phyloP scores from a whole-genome alignment of 305 asterid species.

The Fraxinus platypoda region DNA sequence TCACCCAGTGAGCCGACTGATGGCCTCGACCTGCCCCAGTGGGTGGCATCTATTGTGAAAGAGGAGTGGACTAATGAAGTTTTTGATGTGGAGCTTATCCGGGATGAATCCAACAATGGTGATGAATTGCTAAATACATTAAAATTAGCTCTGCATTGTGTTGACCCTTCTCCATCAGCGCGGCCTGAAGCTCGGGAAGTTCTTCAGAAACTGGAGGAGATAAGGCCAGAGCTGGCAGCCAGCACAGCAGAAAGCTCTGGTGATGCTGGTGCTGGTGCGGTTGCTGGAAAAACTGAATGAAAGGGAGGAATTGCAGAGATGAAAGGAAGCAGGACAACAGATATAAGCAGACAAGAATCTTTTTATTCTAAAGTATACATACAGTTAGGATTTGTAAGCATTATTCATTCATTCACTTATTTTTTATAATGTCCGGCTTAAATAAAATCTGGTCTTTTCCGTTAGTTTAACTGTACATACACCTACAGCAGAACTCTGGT shows the following conservation, averaged over 20 bases:
- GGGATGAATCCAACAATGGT: slow-evolving; percentile 50
- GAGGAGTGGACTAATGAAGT: slow-evolving; percentile 83
- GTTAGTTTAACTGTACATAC: background rate
- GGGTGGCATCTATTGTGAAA: slow-evolving; percentile 61
- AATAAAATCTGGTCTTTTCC: background rate
- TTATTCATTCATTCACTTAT: background rate
- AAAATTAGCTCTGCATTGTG: slow-evolving; percentile 74
- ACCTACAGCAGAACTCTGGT: background rate
- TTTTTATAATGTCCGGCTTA: background rate
- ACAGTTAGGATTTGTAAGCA: slow-evolving; percentile 3
- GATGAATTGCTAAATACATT: slow-evolving; percentile 63
- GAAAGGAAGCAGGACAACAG: background rate
- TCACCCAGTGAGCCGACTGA: slow-evolving; percentile 57
- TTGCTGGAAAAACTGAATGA: slow-evolving; percentile 32
- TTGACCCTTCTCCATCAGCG: slow-evolving; percentile 66
- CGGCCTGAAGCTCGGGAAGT: slow-evolving; percentile 69
- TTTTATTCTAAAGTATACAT: background rate
- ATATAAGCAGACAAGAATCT: background rate
- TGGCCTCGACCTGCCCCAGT: slow-evolving; percentile 53
- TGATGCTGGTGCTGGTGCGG: slow-evolving; percentile 25
- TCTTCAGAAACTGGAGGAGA: slow-evolving; percentile 63
- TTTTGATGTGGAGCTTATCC: slow-evolving; percentile 65
- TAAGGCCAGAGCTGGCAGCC: slow-evolving; percentile 42
- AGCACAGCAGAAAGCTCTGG: slow-evolving; percentile 18
- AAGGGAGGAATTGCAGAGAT: background rate